Conservation (phyloP, 257 asterid species). For the Nicotiana benthamiana region DNA sequence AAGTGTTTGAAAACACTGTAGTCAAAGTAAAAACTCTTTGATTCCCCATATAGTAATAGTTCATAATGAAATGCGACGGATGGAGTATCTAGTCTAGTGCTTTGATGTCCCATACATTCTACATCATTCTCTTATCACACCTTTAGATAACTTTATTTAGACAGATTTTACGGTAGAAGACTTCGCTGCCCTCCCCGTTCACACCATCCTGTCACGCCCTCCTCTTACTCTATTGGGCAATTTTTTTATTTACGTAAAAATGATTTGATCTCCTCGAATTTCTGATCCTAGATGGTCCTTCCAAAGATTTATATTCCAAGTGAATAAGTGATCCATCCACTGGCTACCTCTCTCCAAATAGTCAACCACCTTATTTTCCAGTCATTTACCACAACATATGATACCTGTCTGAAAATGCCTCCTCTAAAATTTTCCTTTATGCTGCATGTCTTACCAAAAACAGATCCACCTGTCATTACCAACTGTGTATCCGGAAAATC, state of each 20-base stretch:
- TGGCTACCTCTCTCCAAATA: not conserved
- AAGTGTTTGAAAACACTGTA: not conserved
- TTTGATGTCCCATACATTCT: not conserved
- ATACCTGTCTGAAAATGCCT: not conserved
- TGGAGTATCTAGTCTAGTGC: not conserved
- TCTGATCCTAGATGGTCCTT: not conserved
- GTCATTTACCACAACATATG: not conserved
- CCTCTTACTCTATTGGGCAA: not conserved
- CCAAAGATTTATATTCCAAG: not conserved
- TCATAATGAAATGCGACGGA: not conserved
- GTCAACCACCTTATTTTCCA: not conserved
- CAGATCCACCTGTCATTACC: not conserved
- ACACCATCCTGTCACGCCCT: not conserved
- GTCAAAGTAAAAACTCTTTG: not conserved
- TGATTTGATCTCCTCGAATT: not conserved
- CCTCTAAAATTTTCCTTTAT: not conserved
- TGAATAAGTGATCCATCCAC: not conserved
- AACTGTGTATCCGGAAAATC: not conserved
- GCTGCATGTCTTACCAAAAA: not conserved
- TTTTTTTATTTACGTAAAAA: not conserved
- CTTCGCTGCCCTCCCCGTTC: not conserved
- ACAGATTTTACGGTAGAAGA: not conserved
- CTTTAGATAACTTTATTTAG: not conserved
- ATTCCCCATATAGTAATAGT: not conserved
- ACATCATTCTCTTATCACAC: not conserved